Evolutionary conservation across 768 basidiomycete genomes (phyloP), one percentile per base, ranked within the genome.

Genomic region (Termitomyces sp.): DNA sequence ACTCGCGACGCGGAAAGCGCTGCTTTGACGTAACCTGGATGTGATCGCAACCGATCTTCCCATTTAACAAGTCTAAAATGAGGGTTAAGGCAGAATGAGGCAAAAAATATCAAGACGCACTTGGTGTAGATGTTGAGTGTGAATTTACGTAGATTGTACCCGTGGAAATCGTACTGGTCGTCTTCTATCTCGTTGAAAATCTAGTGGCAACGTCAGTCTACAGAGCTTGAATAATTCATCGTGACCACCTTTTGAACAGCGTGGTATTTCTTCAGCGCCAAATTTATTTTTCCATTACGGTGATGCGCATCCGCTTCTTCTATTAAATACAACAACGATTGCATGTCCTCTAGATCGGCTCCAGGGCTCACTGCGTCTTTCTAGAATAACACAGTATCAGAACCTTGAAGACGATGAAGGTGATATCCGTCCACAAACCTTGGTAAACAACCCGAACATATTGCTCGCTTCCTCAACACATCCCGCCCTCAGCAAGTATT

Each of bases 131-230:
- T 84, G 53, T 86, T 88, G 34, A 98, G 73, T 8, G 90, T 96
- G 65, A 87, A 90, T 64, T 91, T 94, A 53, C 97, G 86, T 63
- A 98, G 63, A 62, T 92, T 92, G 70, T 98, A 99, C 7, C 89
- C 85, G 69, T 99, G 97, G 79, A 99, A 99, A 71, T 99, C 97
- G 64, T 89, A 98, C 72, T 98, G 94, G 66, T 97, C 95, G 63
- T 98, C 94, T 61, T 97, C 93, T 61, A 90, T 82, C 53, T 90
- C 89, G 53, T 87, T 81, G 69, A 96, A 98, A 16, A 87, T 74
- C 91, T 92, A 12, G 3, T 32, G 0, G 46, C 53, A 24, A 44
- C 34, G 29, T 59, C 29, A 56, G 53, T n/a, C 13, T 5, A n/a
- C 22, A 24, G 24, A 26, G 43, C 22, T 51, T 4, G 8, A 0